phyloP scores from a whole-genome alignment of 768 basidiomycete species.

The Leccinum olivaceopallidum region DNA sequence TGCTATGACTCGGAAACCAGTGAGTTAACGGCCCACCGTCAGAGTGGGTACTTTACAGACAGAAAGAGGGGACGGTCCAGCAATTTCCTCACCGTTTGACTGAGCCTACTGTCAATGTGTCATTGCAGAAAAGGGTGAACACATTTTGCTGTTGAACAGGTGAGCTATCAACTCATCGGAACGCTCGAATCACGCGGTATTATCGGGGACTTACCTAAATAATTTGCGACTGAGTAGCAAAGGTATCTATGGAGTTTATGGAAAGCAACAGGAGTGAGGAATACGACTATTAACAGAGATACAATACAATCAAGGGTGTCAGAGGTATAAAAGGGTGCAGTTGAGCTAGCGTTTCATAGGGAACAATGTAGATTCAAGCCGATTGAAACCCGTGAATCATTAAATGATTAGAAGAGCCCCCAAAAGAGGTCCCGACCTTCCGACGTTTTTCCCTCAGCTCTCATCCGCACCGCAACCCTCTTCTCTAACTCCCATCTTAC shows the following conservation, averaged over 20 bases:
- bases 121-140: background rate
- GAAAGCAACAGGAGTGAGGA: background rate
- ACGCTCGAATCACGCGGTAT: background rate
- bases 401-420: conserved; percentile 11
- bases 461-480: conserved; percentile 27
- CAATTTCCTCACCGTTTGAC: too few relatives aligned
- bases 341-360: background rate
- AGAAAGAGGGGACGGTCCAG: too few relatives aligned
- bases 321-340: background rate
- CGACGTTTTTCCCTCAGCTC: conserved; percentile 18
- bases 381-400: background rate
- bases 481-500: conserved; percentile 44
- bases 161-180: background rate
- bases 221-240: background rate
- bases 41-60: too few relatives aligned
- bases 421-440: conserved; percentile 16
- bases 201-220: background rate
- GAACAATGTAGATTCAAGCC: conserved; percentile 2
- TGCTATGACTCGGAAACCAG: background rate
- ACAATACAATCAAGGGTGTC: conserved; percentile 6
- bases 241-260: background rate
- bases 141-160: background rate
- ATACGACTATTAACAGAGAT: conserved; percentile 4
- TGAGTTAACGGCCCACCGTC: too few relatives aligned
- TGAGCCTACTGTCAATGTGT: too few relatives aligned